A percentile compares a stretch with the other conserved stretches of the same genome.
phyloP scores from a whole-genome alignment of 306 rosid genomes.

The Ceratonia siliqua region DNA sequence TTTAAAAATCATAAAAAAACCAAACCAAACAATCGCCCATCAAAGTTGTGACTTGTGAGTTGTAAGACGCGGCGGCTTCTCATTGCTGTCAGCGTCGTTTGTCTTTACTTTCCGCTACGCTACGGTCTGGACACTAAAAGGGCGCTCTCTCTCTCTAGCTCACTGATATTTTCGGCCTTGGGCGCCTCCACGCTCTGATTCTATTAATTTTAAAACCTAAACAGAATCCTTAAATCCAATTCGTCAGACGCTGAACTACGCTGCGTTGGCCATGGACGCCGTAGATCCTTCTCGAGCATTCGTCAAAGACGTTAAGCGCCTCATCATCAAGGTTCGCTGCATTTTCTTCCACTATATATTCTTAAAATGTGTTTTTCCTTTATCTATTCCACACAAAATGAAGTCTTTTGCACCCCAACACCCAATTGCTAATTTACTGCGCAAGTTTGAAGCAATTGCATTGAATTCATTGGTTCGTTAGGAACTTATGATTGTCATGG shows the following conservation, averaged over 20 bases:
- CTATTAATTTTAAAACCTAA: too few species aligned
- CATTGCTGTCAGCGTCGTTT: background rate
- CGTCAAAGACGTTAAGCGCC: conserved; percentile 27
- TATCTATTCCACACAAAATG: background rate
- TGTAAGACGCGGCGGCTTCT: background rate
- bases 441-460: background rate
- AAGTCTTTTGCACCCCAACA: background rate
- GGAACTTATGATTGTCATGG: background rate
- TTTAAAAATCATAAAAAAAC: too few species aligned
- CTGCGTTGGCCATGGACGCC: conserved; percentile 3
- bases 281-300: conserved; percentile 20
- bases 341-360: background rate
- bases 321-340: conserved; percentile 15
- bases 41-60: too few species aligned
- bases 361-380: background rate
- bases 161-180: background rate
- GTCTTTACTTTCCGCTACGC: background rate
- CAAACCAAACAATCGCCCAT: too few species aligned
- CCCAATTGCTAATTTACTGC: background rate
- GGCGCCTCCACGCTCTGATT: background rate
- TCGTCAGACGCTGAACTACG: background rate
- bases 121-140: too few species aligned
- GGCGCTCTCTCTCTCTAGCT: background rate
- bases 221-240: too few species aligned
- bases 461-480: background rate